A percentile compares a stretch with the other conserved stretches of the same genome.
phyloP scores from a whole-genome alignment of 352 stramenopile species.

The Thraustotheca clavata region DNA sequence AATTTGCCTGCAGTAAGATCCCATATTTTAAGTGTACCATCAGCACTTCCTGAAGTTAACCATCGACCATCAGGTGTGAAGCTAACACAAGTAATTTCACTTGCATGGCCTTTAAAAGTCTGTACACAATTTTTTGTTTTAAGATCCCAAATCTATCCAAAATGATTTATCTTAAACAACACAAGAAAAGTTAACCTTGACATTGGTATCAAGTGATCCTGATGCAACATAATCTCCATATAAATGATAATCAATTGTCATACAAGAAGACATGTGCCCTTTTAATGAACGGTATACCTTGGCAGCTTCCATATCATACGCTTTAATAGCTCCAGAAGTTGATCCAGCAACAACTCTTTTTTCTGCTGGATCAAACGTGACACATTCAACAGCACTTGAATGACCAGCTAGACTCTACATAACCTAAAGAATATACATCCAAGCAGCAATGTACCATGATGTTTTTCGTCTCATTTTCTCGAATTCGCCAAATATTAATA shows the following conservation, averaged over 20 bases:
- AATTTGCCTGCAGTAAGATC: slow-evolving; percentile 71
- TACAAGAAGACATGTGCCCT: slow-evolving; percentile 78
- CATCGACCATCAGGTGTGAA: slow-evolving; percentile 77
- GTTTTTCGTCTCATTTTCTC: slow-evolving; percentile 82
- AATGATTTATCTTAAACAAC: neutral
- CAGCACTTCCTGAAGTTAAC: slow-evolving; percentile 64
- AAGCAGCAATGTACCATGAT: slow-evolving; percentile 45
- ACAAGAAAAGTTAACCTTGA: slow-evolving; percentile 33
- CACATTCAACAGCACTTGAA: slow-evolving; percentile 63
- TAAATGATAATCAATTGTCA: slow-evolving; percentile 71
- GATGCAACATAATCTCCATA: slow-evolving; percentile 83
- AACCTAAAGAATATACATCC: neutral
- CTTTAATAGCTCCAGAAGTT: slow-evolving; percentile 75
- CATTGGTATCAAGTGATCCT: slow-evolving; percentile 67
- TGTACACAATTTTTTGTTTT: slow-evolving; percentile 82
- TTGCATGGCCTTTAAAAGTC: slow-evolving; percentile 74
- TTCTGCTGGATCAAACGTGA: slow-evolving; percentile 74
- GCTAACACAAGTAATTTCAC: slow-evolving; percentile 61
- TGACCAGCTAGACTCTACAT: slow-evolving; percentile 61
- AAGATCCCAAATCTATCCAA: slow-evolving; percentile 56
- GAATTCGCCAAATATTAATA: slow-evolving; percentile 80
- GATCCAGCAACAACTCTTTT: slow-evolving; percentile 66
- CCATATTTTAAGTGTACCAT: slow-evolving; percentile 79
- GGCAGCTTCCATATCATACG: slow-evolving; percentile 69
- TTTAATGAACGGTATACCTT: slow-evolving; percentile 76